phyloP scores from a whole-genome alignment of 2,329 filamentous ascomycete species.

The Tolypocladium sp. region DNA sequence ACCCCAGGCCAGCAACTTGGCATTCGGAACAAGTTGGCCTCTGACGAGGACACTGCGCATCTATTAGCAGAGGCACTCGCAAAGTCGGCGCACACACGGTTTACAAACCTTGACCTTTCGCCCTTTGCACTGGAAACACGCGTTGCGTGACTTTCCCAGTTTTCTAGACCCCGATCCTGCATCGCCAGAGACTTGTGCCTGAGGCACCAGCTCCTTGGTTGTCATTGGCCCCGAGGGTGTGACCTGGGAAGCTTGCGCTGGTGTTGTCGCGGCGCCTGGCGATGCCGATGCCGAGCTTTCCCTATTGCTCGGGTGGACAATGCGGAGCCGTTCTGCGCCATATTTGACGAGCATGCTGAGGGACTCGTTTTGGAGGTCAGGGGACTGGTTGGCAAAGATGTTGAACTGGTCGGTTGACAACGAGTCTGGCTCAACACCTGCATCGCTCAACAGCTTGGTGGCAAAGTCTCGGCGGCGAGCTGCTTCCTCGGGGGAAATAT shows the following conservation, averaged over 20 bases:
- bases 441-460: constrained; percentile 33
- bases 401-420: constrained; percentile 46
- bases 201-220: constrained; percentile 20
- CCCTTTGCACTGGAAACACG: constrained; percentile 25
- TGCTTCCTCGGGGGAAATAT: constrained; percentile 34
- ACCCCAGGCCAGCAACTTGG: constrained; percentile 17
- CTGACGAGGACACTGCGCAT: constrained; percentile 28
- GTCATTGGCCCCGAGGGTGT: constrained; percentile 17
- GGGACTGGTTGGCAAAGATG: constrained; percentile 52
- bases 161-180: constrained; percentile 11
- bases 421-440: constrained; percentile 41
- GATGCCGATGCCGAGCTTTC: constrained; percentile 18
- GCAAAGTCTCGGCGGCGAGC: constrained; percentile 40
- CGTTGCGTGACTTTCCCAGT: constrained; percentile 19
- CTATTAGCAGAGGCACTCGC: constrained; percentile 8
- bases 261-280: constrained; percentile 12
- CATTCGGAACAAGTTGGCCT: constrained; percentile 31
- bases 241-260: constrained; percentile 10
- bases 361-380: constrained; percentile 44
- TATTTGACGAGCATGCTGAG: constrained; percentile 47
- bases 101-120: constrained; percentile 28
- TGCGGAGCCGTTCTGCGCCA: constrained; percentile 46
- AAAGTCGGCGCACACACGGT: neutral
- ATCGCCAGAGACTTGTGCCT: constrained; percentile 9
- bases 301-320: constrained; percentile 41